phyloP scores from a whole-genome alignment of 192 early-diverging fungal genomes.

The Backusella morwellensis region DNA sequence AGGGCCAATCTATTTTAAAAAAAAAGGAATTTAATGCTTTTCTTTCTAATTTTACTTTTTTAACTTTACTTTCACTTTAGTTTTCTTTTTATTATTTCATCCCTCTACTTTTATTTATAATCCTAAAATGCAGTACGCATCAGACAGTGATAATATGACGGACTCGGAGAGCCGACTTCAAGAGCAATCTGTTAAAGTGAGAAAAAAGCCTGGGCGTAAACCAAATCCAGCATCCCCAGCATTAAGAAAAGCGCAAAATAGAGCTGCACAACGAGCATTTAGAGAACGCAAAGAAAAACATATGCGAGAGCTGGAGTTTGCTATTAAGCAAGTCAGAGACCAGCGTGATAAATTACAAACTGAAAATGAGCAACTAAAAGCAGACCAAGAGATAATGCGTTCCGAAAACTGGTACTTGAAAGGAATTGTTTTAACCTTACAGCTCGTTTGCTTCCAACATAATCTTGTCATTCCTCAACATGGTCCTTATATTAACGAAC shows the following conservation, averaged over 20 bases:
- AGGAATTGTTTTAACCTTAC: constrained; percentile 43
- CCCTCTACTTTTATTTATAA: not conserved
- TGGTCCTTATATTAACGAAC: constrained; percentile 31
- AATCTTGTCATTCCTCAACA: constrained; percentile 33
- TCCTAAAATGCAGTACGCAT: not conserved
- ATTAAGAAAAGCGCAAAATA: constrained; percentile 72
- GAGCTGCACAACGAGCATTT: constrained; percentile 87
- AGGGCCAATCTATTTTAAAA: not conserved
- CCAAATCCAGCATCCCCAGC: constrained; percentile 66
- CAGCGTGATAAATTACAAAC: constrained; percentile 46
- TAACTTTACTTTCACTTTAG: not conserved
- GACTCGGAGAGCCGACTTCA: not conserved
- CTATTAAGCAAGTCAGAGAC: constrained; percentile 65
- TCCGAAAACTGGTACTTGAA: constrained; percentile 51
- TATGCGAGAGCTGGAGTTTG: constrained; percentile 70
- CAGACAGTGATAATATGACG: not conserved
- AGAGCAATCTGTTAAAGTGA: constrained; percentile 5
- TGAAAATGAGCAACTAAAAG: constrained; percentile 45
- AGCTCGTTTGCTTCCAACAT: constrained; percentile 30
- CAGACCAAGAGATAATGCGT: constrained; percentile 40
- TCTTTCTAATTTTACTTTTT: not conserved
- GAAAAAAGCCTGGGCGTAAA: constrained; percentile 60
- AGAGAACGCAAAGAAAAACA: constrained; percentile 84
- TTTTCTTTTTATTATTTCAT: not conserved
- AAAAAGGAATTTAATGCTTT: not conserved